Evolutionary conservation across 2,329 filamentous ascomycete species (phyloP).

Genomic region (Pyricularia pennisetigena): DNA sequence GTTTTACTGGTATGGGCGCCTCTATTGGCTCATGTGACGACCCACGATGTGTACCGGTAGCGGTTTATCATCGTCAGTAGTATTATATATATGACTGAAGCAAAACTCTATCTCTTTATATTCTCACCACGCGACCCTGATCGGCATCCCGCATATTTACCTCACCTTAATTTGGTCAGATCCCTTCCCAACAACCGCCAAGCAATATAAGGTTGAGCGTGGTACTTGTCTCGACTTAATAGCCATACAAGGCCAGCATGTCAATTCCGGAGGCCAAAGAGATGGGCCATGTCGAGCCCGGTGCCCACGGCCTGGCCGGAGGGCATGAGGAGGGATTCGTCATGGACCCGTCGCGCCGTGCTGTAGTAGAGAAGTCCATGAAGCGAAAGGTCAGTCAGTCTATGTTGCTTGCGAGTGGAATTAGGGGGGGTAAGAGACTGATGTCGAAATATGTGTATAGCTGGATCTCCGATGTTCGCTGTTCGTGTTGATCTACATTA

Average conservation of each 20-base stretch:
- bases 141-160: not conserved
- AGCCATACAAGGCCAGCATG: not conserved
- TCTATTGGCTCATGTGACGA: not conserved
- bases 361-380: conserved; percentile 38
- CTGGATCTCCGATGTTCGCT: conserved; percentile 28
- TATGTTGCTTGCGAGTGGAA: not conserved
- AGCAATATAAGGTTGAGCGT: not conserved
- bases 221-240: not conserved
- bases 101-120: not conserved
- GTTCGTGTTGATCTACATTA: conserved; percentile 9
- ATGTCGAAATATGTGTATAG: not conserved
- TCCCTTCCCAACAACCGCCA: not conserved
- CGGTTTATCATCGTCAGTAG: not conserved
- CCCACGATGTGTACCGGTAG: not conserved
- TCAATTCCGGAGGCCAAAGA: not conserved
- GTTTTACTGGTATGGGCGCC: not conserved
- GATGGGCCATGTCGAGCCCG: not conserved
- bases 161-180: not conserved
- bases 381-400: conserved; percentile 39
- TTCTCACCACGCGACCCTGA: not conserved
- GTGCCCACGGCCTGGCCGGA: not conserved
- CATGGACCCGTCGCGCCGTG: conserved; percentile 2
- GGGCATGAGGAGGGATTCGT: not conserved
- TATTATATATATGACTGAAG: not conserved
- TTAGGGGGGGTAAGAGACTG: not conserved